A percentile compares a stretch with the other conserved stretches of the same genome.
phyloP scores from a whole-genome alignment of 2,329 filamentous ascomycete genomes.

The Clathrospora elynae region DNA sequence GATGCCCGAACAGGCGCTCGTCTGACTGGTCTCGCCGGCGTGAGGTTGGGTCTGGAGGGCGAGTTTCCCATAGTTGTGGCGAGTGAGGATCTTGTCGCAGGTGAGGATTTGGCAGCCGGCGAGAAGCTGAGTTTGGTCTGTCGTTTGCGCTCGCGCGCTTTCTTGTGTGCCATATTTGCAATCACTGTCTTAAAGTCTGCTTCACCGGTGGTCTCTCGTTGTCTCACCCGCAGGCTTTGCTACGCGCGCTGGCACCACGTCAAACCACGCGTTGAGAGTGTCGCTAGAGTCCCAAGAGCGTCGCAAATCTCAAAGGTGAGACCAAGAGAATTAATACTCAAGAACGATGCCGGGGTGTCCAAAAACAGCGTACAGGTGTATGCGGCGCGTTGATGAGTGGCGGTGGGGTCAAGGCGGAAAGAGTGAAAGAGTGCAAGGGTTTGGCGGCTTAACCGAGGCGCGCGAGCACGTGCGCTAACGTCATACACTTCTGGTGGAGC shows the following conservation, averaged over 20 bases:
- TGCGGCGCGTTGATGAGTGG: neutral
- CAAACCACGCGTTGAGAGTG: neutral
- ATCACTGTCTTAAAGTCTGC: neutral
- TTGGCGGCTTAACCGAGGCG: conserved; percentile 9
- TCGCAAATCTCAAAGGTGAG: neutral
- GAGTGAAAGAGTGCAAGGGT: conserved; percentile 10
- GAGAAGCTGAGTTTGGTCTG: conserved; percentile 54
- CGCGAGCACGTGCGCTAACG: conserved; percentile 15
- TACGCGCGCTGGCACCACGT: conserved; percentile 10
- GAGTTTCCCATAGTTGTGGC: conserved; percentile 7
- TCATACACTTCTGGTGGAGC: conserved; percentile 1
- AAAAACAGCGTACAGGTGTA: neutral
- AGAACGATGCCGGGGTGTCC: neutral
- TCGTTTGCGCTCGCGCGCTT: conserved; percentile 33
- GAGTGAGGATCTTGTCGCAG: conserved; percentile 25
- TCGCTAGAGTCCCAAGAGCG: no score
- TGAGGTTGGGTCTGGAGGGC: conserved; percentile 13
- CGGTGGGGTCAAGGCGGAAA: conserved; percentile 11
- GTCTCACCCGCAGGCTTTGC: conserved; percentile 1
- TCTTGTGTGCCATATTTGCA: conserved; percentile 33
- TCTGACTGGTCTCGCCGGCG: conserved; percentile 25
- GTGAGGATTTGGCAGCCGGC: conserved; percentile 49
- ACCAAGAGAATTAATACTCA: neutral
- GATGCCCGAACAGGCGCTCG: conserved; percentile 17
- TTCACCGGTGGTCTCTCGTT: conserved; percentile 7